Base-by-base conservation (phyloP, 2,329 filamentous ascomycete species). In the Exophiala spinifera region DNA sequence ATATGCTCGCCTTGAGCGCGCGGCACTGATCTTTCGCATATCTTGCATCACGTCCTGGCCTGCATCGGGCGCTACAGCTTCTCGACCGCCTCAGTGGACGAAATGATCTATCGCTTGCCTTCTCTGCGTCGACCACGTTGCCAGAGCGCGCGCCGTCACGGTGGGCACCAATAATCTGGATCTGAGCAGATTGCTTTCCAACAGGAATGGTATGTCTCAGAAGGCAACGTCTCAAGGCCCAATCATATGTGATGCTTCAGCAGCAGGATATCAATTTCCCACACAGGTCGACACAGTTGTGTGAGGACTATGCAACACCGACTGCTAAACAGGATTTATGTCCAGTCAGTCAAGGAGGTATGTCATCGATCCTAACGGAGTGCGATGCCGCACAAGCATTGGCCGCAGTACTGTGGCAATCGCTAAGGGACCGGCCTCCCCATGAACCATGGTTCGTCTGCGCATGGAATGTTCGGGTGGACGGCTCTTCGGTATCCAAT, bases 1-100 rank as follows among this genome's bases (percentile, higher is more conserved):
- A 19, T 25, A 33, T 23, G 20, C 37, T 36, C 48, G 49, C 49
- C 52, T 53, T 50, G 52, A 59, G 56, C 56, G 56, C 56, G 56
- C 56, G 56, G 56, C 49, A 55, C 34, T 15, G 20, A 6, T 23
- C 36, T 34, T 45, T 43, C 48, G 39, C 34, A 42, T 49, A 46
- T 44, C 39, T 37, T 34, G 37, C 33, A 45, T 52, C 46, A 23
- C 39, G 20, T 28, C 25, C 33, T 39, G 20, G 20, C 19, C 15
- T 46, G 25, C 17, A 36, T 50, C 31, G 46, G 55, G 55, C 55
- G 55, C 55, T 48, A 53, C 54, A 11, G 28, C 40, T 37, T 17
- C 23, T 49, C 36, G 39, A 34, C 31, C 46, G 34, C 23, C 44
- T 53, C 50, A 57, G 46, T 57, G 55, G 55, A 36, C 36, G 25